phyloP scores from a whole-genome alignment of 2,329 filamentous ascomycete species.

The Claviceps sorghi region DNA sequence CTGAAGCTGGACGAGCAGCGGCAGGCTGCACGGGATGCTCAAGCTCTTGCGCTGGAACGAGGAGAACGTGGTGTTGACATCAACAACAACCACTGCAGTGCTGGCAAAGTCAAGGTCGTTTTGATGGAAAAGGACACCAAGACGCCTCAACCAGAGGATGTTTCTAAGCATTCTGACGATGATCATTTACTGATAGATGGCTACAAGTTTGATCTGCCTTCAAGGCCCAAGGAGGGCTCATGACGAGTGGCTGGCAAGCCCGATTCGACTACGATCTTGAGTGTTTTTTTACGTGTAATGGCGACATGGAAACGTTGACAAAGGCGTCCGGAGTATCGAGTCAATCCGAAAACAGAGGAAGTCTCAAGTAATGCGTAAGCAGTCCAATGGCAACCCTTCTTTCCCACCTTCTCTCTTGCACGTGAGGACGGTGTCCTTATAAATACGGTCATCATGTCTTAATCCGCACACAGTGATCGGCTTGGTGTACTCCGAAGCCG shows the following conservation, averaged over 20 bases:
- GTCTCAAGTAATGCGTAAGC: not conserved
- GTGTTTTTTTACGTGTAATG: not conserved
- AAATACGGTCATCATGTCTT: not conserved
- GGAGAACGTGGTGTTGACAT: slow-evolving; percentile 15
- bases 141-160: slow-evolving; percentile 9
- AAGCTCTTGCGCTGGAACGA: slow-evolving; percentile 37
- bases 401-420: not conserved
- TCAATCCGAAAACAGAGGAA: not conserved
- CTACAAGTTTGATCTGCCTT: slow-evolving; percentile 27
- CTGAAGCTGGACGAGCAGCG: slow-evolving; percentile 31
- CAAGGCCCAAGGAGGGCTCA: slow-evolving; percentile 2
- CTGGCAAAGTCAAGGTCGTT: slow-evolving; percentile 29
- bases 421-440: not conserved
- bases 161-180: slow-evolving; percentile 20
- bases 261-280: not conserved
- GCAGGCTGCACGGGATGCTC: slow-evolving; percentile 23
- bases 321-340: not conserved
- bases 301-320: not conserved
- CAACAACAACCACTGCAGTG: not conserved
- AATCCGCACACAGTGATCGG: not conserved
- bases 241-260: not conserved
- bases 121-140: slow-evolving; percentile 35
- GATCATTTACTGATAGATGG: slow-evolving; percentile 35
- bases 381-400: not conserved
- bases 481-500: not conserved